Evolutionary conservation across 208 protist genomes (phyloP).

Genomic region (Kentomonas sorsogonicus): DNA sequence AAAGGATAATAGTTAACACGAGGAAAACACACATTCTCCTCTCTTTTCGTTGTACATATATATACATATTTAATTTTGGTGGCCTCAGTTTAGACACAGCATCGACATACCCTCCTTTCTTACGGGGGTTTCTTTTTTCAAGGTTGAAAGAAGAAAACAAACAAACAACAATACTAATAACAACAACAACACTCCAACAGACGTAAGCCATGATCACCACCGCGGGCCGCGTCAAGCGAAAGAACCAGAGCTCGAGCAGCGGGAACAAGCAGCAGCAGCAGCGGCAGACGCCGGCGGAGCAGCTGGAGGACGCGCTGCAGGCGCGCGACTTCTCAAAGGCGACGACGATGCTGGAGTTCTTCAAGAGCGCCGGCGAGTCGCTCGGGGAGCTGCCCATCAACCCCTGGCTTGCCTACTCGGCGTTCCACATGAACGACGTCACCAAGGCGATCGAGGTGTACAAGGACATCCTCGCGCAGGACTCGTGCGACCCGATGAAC

Average conservation of each 20-base stretch:
- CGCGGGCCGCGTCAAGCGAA: conserved; percentile 33
- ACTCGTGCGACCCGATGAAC: conserved; percentile 59
- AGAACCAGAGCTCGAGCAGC: conserved; percentile 12
- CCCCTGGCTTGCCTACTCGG: conserved; percentile 92
- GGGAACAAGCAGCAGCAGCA: conserved; percentile 23
- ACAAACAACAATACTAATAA: too few species aligned
- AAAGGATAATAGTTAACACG: too few species aligned
- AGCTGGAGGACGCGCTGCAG: conserved; percentile 85
- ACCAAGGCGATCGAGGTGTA: conserved; percentile 88
- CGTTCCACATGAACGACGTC: conserved; percentile 94
- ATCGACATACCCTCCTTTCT: too few species aligned
- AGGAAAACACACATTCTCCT: too few species aligned
- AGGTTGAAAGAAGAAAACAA: too few species aligned
- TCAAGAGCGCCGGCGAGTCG: conserved; percentile 69
- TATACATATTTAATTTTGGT: too few species aligned
- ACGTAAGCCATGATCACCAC: too few species aligned
- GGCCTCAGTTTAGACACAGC: too few species aligned
- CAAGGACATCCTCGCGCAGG: conserved; percentile 69
- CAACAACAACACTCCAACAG: too few species aligned
- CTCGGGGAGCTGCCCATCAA: conserved; percentile 76
- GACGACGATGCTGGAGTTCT: conserved; percentile 83
- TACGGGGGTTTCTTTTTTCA: too few species aligned
- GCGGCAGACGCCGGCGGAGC: conserved; percentile 60
- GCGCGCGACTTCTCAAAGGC: conserved; percentile 86
- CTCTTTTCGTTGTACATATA: too few species aligned